Conservation (phyloP, 2,329 filamentous ascomycete genomes). For the Grosmannia clavigera region DNA sequence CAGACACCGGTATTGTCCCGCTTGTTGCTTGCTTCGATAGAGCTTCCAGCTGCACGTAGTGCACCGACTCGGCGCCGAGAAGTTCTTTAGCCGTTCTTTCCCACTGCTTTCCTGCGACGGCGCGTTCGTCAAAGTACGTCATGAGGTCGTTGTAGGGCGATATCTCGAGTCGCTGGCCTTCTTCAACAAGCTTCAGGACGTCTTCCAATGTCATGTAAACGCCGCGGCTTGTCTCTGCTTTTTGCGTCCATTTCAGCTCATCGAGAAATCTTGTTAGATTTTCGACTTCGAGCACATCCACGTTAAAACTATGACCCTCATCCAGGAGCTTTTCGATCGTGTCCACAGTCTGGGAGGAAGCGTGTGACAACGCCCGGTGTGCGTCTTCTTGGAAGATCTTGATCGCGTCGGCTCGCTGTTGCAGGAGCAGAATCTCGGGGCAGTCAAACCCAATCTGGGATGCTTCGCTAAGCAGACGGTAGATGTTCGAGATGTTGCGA, state of each 20-base stretch:
- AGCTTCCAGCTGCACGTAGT: conserved; percentile 90
- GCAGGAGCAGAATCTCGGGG: conserved; percentile 74
- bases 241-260: conserved; percentile 79
- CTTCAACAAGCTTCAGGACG: conserved; percentile 64
- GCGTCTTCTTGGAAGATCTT: conserved; percentile 73
- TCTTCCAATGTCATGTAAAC: conserved; percentile 63
- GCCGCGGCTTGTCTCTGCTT: conserved; percentile 52
- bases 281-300: conserved; percentile 83
- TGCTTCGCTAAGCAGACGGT: conserved; percentile 70
- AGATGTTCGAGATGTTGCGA: conserved; percentile 80
- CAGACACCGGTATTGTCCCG: conserved; percentile 64
- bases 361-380: conserved; percentile 54
- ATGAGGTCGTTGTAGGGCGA: conserved; percentile 71
- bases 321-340: conserved; percentile 89
- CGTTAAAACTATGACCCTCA: conserved; percentile 75
- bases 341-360: conserved; percentile 50
- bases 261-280: conserved; percentile 67
- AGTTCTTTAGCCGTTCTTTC: conserved; percentile 87
- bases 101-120: conserved; percentile 70
- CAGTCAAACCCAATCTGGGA: conserved; percentile 87
- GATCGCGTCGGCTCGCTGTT: conserved; percentile 76
- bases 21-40: conserved; percentile 67
- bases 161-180: conserved; percentile 66
- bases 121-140: conserved; percentile 61
- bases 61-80: conserved; percentile 80